Base-by-base conservation (phyloP, 108 stramenopile genomes). In the Phaeodactylum tricornutum region DNA sequence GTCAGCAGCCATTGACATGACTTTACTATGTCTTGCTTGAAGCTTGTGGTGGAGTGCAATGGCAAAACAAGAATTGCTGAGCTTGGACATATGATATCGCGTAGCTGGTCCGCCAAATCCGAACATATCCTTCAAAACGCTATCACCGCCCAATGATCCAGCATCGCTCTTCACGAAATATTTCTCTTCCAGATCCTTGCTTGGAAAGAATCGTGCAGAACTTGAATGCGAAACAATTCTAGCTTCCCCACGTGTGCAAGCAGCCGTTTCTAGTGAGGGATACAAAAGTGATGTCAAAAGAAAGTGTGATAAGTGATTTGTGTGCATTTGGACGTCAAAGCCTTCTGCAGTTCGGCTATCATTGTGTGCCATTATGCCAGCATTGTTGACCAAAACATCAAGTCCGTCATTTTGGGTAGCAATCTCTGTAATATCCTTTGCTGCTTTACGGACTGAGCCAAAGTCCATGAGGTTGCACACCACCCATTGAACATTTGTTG, bases 241-340 rank as follows among this genome's bases (percentile, higher is more conserved):
- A 7, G 76, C 70, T 36, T 74, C 70, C 19, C 72, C 72, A 28
- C 50, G 55, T 1, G 62, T 12, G 26, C 59, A 50, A 3, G 45
- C 59, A 3, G 67, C 73, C 19, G 58, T 49, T 46, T 72, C 29
- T 19, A 81, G 38, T 11, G 58, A 41, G 2, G 77, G 77, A 23
- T 59, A 57, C 16, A 85, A 46, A 27, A 64, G 56, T 53, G 61
- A 63, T 26, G 71, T 62, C 39, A 85, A 60, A 3, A 85, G 53
- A 53, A 84, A 80, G 27, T 77, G 76, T 22, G 66, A 59, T 21
- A 85, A 33, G 47, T 66, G 45, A 50, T 80, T 80, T 12, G 76
- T 72, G 30, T 69, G 68, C 71, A 78, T 72, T 29, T 74, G 68
- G 15, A 73, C 40, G 40, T 80, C 78, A 28, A 66, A 75, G 37